phyloP scores from a whole-genome alignment of 2,329 filamentous ascomycete genomes.

The Dryadomyces quercivorus region DNA sequence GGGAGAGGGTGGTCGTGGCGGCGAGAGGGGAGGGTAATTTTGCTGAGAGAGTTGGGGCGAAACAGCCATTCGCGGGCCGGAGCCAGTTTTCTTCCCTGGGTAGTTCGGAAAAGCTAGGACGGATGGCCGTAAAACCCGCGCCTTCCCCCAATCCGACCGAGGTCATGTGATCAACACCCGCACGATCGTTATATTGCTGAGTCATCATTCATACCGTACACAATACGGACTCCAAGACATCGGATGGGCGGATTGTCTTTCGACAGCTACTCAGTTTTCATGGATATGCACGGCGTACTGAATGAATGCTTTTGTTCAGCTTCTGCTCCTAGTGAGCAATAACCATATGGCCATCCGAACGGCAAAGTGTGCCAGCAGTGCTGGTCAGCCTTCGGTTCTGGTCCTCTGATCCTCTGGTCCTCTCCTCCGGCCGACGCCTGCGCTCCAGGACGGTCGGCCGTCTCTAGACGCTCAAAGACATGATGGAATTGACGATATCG shows the following conservation, averaged over 20 bases:
- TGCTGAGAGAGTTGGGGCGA: not conserved
- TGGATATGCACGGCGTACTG: no score
- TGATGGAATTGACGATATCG: slow-evolving; percentile 99
- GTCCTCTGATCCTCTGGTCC: no score
- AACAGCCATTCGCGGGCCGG: slow-evolving; percentile 2
- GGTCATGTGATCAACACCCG: slow-evolving; percentile 7
- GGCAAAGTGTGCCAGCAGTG: not conserved
- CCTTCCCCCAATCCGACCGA: not conserved
- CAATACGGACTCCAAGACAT: no score
- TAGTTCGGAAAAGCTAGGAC: slow-evolving; percentile 15
- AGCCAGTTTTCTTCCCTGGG: slow-evolving; percentile 4
- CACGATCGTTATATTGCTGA: no score
- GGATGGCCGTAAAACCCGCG: not conserved
- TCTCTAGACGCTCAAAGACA: slow-evolving; percentile 77
- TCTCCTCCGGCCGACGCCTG: no score
- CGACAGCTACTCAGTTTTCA: no score
- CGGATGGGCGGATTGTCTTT: no score
- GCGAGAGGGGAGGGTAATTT: slow-evolving; percentile 1
- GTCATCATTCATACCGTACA: no score
- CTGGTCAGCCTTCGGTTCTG: not conserved
- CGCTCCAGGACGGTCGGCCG: no score
- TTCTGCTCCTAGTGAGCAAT: not conserved
- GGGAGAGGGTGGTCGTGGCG: not conserved
- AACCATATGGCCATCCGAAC: no score
- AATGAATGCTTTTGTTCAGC: not conserved